Evolutionary conservation across 164 flowering plant genomes (phyloP).

Genomic region (Stephania yunnanensis): DNA sequence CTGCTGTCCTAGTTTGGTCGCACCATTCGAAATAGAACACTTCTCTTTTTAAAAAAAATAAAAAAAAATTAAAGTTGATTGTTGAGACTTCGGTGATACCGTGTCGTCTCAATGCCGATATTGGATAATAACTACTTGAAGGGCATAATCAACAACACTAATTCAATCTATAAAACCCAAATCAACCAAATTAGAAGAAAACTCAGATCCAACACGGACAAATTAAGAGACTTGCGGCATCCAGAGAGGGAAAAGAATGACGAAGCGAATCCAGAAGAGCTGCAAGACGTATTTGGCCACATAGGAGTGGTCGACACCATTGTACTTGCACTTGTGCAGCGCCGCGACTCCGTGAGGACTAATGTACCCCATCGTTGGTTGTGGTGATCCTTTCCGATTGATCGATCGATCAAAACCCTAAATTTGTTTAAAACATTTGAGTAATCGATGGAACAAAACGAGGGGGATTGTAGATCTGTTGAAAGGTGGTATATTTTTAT

Average conservation of each 20-base stretch:
- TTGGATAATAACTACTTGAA: not conserved
- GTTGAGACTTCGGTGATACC: too few species aligned
- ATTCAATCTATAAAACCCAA: not conserved
- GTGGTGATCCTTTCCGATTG: too few species aligned
- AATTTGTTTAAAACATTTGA: too few species aligned
- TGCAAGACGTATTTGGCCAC: conserved; percentile 87
- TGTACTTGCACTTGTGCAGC: conserved; percentile 78
- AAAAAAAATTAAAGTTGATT: too few species aligned
- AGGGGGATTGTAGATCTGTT: too few species aligned
- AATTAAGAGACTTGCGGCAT: conserved; percentile 74
- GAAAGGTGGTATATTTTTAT: too few species aligned
- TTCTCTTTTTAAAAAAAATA: too few species aligned
- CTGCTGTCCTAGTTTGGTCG: too few species aligned
- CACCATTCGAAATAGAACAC: too few species aligned
- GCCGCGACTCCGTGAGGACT: conserved; percentile 82
- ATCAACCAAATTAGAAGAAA: not conserved
- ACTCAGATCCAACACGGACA: not conserved
- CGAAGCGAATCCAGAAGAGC: conserved; percentile 82
- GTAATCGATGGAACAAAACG: too few species aligned
- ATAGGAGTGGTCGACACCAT: conserved; percentile 85
- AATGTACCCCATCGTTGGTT: conserved; percentile 68
- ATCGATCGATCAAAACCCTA: too few species aligned
- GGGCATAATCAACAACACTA: not conserved
- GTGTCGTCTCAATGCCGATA: too few species aligned
- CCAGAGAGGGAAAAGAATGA: conserved; percentile 89